Conservation (phyloP, 2,329 filamentous ascomycete genomes). For the Emmonsiellopsis sp. region DNA sequence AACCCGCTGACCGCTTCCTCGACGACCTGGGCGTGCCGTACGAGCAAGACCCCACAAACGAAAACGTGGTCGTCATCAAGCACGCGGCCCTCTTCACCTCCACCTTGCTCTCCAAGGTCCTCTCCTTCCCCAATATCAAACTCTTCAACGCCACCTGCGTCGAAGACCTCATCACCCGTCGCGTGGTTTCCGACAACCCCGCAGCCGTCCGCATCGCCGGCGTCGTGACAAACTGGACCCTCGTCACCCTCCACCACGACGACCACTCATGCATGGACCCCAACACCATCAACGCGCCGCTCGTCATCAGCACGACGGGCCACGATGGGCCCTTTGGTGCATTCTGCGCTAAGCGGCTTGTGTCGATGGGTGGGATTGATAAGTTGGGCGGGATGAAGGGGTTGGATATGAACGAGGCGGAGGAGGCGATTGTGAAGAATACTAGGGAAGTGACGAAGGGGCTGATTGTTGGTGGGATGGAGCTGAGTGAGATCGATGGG, state of each 20-base stretch:
- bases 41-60: constrained; percentile 81
- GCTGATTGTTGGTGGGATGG: constrained; percentile 90
- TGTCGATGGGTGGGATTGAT: constrained; percentile 75
- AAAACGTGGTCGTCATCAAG: constrained; percentile 83
- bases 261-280: constrained; percentile 95
- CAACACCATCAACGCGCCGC: constrained; percentile 87
- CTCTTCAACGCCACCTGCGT: constrained; percentile 92
- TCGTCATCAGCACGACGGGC: constrained; percentile 82
- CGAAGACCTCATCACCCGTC: constrained; percentile 83
- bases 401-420: constrained; percentile 81
- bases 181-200: constrained; percentile 38
- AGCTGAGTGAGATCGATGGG: constrained; percentile 80
- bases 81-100: constrained; percentile 88
- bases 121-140: constrained; percentile 83
- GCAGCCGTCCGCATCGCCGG: constrained; percentile 64
- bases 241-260: constrained; percentile 78
- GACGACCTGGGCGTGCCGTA: constrained; percentile 71
- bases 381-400: constrained; percentile 87
- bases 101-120: constrained; percentile 72
- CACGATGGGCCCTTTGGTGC: constrained; percentile 88
- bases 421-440: constrained; percentile 88
- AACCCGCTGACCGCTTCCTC: constrained; percentile 79
- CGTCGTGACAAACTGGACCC: constrained; percentile 93
- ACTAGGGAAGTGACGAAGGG: constrained; percentile 82
- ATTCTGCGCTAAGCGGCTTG: constrained; percentile 82